Evolutionary conservation across 176 grass and related monocot genomes (phyloP).

Genomic region (Avena insularis): DNA sequence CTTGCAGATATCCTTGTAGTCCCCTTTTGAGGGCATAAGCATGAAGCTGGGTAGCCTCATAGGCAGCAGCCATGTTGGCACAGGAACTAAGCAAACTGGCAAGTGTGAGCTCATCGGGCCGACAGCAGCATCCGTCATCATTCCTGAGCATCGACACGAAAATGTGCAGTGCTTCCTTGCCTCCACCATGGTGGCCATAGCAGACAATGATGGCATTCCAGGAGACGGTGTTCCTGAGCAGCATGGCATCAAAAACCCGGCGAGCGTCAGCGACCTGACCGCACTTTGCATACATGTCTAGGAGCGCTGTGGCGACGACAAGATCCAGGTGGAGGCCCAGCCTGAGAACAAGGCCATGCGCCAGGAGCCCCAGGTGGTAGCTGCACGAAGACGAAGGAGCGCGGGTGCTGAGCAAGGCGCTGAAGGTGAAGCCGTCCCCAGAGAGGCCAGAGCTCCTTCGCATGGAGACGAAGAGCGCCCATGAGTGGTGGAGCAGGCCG

Average conservation of each 20-base stretch:
- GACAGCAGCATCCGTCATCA: constrained; percentile 29
- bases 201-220: constrained; percentile 87
- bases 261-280: constrained; percentile 48
- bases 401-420: constrained; percentile 58
- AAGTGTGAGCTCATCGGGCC: constrained; percentile 77
- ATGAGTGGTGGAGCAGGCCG: constrained; percentile 52
- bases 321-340: constrained; percentile 63
- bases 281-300: constrained; percentile 79
- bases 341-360: constrained; percentile 60
- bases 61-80: constrained; percentile 55
- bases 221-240: constrained; percentile 53
- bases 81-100: constrained; percentile 76
- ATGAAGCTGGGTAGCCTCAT: constrained; percentile 69
- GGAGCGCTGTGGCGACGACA: constrained; percentile 74
- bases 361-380: constrained; percentile 20
- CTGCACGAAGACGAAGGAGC: background rate
- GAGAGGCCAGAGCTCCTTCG: constrained; percentile 31
- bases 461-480: constrained; percentile 52
- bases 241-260: constrained; percentile 63
- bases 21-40: constrained; percentile 50
- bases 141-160: constrained; percentile 61
- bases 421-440: constrained; percentile 85
- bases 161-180: constrained; percentile 62
- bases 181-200: constrained; percentile 54
- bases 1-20: constrained; percentile 52